phyloP scores from a whole-genome alignment of 306 rosid species.

The Neltuma alba region DNA sequence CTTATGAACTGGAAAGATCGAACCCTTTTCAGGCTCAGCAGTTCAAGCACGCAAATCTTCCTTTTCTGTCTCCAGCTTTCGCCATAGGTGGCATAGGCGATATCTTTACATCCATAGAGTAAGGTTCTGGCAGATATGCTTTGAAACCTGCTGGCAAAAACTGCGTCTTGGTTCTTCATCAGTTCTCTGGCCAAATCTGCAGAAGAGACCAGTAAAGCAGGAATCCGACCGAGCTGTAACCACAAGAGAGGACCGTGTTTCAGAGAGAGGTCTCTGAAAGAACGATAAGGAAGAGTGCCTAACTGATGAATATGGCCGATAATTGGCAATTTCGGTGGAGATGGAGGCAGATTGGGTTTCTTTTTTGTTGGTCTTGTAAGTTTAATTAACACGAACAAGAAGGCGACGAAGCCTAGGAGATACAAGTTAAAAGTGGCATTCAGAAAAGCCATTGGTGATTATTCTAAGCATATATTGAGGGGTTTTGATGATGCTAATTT shows the following conservation, averaged over 20 bases:
- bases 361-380: neutral
- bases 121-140: neutral
- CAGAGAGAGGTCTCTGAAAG: neutral
- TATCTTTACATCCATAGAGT: conserved; percentile 12
- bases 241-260: conserved; percentile 14
- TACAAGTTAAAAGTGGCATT: neutral
- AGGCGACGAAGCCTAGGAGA: neutral
- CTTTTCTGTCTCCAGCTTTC: conserved; percentile 34
- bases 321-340: conserved; percentile 29
- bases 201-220: conserved; percentile 25
- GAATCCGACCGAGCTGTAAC: conserved; percentile 6
- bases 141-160: neutral
- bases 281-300: conserved; percentile 1
- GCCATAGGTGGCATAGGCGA: conserved; percentile 17
- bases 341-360: conserved; percentile 2
- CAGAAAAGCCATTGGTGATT: conserved; percentile 16
- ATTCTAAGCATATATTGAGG: too few species aligned
- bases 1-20: conserved; percentile 17
- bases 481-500: too few species aligned
- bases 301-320: conserved; percentile 33
- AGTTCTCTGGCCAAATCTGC: conserved; percentile 15
- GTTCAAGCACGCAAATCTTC: conserved; percentile 27
- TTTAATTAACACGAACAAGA: neutral
- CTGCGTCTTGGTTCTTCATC: neutral
- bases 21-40: conserved; percentile 33